Base-by-base conservation (phyloP, 345 rosid genomes). In the Populus davidiana region DNA sequence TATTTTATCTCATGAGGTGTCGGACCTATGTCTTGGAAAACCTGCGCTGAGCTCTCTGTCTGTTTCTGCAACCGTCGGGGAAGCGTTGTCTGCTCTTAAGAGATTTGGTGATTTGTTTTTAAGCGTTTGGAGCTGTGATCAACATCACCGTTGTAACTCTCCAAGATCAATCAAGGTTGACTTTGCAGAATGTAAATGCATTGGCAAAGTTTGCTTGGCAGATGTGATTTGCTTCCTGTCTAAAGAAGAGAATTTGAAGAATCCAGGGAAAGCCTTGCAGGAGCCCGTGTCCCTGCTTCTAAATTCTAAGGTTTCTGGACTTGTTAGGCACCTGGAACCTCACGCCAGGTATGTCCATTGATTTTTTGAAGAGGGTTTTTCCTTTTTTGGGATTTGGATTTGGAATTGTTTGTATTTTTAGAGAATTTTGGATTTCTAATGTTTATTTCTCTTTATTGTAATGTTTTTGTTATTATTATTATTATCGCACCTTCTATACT, bases 11-110 rank as follows among this genome's bases (percentile, higher is more conserved):
- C 72, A 81, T 73, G 87, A 84, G 39, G 82, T 91, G 11, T 88
- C 95, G 18, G 93, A 88, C 39, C 82, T 91, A 23, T 91, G 93
- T 84, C 85, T 91, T 41, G 95, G 95, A 31, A 91, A 89, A 84
- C 95, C 95, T 9, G 78, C 90, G 62, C 77, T 91, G 77, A 82
- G 89, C 76, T 82, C 85, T 70, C 87, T 90, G 23, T 85, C 91
- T 49, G 75, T 72, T 56, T 64, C 88, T 50, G 84, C 92, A 79
- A 84, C 97, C 72, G 86, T 94, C 33, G 89, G 82, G 23, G 93
- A 90, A 77, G 94, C 93, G 9, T 44, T 89, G 64, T 77, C 84
- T 66, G 84, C 83, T 47, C 86, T 91, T 38, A 79, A 83, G 36
- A 79, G 76, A 61, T 86, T 35, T 44, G 89, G 79, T 20, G 93